Base-by-base conservation (phyloP, 1,284 basidiomycete genomes). In the Cryptococcus sp. region DNA sequence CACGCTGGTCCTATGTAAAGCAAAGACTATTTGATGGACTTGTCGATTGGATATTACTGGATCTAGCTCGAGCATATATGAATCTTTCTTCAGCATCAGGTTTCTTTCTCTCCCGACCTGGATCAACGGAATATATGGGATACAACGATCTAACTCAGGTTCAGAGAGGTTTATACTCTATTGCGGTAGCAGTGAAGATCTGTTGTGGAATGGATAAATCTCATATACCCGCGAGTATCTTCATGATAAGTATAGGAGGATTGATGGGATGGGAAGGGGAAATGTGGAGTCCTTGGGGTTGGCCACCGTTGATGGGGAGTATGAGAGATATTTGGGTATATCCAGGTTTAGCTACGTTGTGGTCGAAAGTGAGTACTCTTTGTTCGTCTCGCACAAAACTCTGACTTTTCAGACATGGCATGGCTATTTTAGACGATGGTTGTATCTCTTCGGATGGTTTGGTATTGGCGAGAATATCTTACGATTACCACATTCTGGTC, bases 231-330 rank as follows among this genome's bases (percentile, higher is more conserved):
- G 33, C 37, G 11, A 54, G 55, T 0, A 44, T 66, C 2, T 7
- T 57, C 3, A 54, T 58, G 5, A 67, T 74, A 6, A 33, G 46
- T 0, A 31, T 70, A 1, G 73, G 73, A 13, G 69, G 69, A 0
- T 2, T 63, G 5, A 46, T 72, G 41, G 69, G 67, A 5, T 63
- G 65, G 62, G 63, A 69, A 43, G 63, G 59, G 5, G 71, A 74
- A 53, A 50, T 69, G 42, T 71, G 59, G 52, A 62, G 58, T 31
- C 71, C 70, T n/a, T 75, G 69, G 66, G 73, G 73, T 4, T 73
- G 67, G 66, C 69, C 73, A 2, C 69, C 71, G 44, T 37, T 71
- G 8, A 71, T 73, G 55, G 73, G 67, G 4, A 59, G 56, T 33
- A 38, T 72, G 23, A 34, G 33, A 0, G 59, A 66, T 7, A 50